phyloP scores from a whole-genome alignment of 2,329 filamentous ascomycete genomes.

The Zopfia rhizophila region DNA sequence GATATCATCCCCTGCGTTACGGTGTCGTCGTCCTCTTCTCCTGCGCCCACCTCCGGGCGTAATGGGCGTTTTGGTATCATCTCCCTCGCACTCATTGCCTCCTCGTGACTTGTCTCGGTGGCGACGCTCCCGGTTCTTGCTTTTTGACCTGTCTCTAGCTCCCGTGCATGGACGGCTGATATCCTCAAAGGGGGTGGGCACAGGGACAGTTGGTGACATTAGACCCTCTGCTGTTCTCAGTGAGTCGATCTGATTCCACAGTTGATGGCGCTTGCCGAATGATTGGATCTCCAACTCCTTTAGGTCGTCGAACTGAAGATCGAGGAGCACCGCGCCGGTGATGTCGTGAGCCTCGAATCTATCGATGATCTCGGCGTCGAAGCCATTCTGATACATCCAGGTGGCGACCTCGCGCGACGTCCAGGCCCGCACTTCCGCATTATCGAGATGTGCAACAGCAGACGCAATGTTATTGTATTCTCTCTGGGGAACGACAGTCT shows the following conservation, averaged over 20 bases:
- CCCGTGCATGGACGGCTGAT: conserved; percentile 57
- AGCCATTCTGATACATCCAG: conserved; percentile 86
- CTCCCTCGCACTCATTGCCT: conserved; percentile 31
- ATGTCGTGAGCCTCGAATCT: conserved; percentile 94
- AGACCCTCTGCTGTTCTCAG: conserved; percentile 64
- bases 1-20: conserved; percentile 65
- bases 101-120: conserved; percentile 43
- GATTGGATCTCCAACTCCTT: conserved; percentile 83
- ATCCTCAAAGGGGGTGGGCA: conserved; percentile 61
- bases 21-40: conserved; percentile 53
- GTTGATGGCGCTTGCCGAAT: conserved; percentile 80
- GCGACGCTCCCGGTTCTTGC: conserved; percentile 44
- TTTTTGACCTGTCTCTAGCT: conserved; percentile 45
- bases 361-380: conserved; percentile 80
- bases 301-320: conserved; percentile 90
- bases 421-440: conserved; percentile 72
- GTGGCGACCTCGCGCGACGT: conserved; percentile 80
- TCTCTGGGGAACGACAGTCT: conserved; percentile 48
- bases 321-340: conserved; percentile 84
- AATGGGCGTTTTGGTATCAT: conserved; percentile 43
- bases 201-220: conserved; percentile 51
- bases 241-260: conserved; percentile 82
- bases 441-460: conserved; percentile 67
- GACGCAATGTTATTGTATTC: conserved; percentile 64
- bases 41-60: conserved; percentile 47